Evolutionary conservation across 1,284 basidiomycete genomes (phyloP).

Genomic region (Cystobasidiaceae sp.): DNA sequence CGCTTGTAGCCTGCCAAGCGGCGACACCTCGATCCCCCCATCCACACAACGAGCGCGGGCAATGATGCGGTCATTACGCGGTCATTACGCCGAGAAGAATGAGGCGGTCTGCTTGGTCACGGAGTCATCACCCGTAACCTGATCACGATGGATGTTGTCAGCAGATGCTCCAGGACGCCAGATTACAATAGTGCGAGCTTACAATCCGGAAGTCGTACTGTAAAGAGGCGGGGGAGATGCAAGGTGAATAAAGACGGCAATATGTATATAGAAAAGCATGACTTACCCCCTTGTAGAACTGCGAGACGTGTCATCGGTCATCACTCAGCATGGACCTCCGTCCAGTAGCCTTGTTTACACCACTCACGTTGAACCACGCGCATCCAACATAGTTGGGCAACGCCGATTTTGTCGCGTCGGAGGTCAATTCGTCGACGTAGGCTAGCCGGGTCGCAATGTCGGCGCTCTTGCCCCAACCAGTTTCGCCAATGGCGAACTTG

Average conservation of each 20-base stretch:
- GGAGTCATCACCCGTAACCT: slow-evolving; percentile 12
- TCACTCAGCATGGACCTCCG: not conserved
- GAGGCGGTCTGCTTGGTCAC: not conserved
- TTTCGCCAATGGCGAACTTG: slow-evolving; percentile 48
- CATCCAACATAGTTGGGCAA: slow-evolving; percentile 43
- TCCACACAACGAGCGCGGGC: no score
- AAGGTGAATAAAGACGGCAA: not conserved
- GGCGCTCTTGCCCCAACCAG: slow-evolving; percentile 40
- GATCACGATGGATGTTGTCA: not conserved
- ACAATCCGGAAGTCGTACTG: slow-evolving; percentile 17
- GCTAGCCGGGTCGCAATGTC: slow-evolving; percentile 38
- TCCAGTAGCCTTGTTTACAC: not conserved
- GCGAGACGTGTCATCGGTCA: not conserved
- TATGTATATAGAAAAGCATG: not conserved
- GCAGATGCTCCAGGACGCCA: not conserved
- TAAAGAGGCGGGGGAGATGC: not conserved
- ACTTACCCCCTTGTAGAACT: slow-evolving; percentile 14
- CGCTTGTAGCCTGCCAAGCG: no score
- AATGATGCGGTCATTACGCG: no score
- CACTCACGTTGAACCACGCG: slow-evolving; percentile 45
- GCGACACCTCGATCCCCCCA: no score
- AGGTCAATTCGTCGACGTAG: slow-evolving; percentile 43
- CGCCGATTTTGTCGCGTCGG: slow-evolving; percentile 34
- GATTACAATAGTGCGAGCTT: not conserved
- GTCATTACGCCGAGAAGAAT: no score